A percentile compares a stretch with the other conserved stretches of the same genome.
Evolutionary conservation across 169 alveolate species (phyloP).

Genomic region (Eimeria necatrix): DNA sequence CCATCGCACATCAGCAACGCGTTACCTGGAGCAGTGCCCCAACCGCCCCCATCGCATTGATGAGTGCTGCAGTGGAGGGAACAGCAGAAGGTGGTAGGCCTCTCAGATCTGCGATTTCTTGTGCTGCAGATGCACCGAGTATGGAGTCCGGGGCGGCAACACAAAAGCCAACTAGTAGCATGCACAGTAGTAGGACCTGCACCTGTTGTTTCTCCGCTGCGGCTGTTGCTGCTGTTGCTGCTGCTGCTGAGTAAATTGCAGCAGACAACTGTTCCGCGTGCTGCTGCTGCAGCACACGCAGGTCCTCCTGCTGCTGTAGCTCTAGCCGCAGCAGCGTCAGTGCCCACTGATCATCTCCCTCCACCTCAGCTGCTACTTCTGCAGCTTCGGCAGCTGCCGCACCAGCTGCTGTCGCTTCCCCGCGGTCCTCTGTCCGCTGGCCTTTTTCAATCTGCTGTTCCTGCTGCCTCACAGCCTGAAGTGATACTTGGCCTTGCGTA

Average conservation of each 20-base stretch:
- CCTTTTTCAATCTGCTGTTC: neutral
- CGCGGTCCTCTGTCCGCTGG: neutral
- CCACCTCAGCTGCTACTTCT: slow-evolving; percentile 12
- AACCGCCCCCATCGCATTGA: slow-evolving; percentile 85
- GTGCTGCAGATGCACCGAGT: slow-evolving; percentile 85
- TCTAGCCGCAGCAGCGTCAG: slow-evolving; percentile 23
- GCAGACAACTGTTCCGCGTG: neutral
- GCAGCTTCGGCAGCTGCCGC: slow-evolving; percentile 9
- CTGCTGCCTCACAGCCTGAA: neutral
- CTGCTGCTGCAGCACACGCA: neutral
- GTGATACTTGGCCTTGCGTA: neutral
- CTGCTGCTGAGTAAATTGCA: too few relatives aligned
- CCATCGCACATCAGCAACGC: neutral
- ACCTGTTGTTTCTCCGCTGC: neutral
- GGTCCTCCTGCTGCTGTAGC: neutral
- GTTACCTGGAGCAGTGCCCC: slow-evolving; percentile 84
- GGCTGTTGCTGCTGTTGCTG: too few relatives aligned
- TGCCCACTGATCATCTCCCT: neutral
- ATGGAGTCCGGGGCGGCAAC: slow-evolving; percentile 83
- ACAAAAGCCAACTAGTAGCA: slow-evolving; percentile 81
- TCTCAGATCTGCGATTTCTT: slow-evolving; percentile 78
- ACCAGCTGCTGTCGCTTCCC: slow-evolving; percentile 5
- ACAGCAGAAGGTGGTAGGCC: neutral
- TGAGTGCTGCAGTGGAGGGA: slow-evolving; percentile 83
- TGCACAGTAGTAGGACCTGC: slow-evolving; percentile 20